Percentiles rank a stretch among this genome's conserved stretches.
Evolutionary conservation across 1,284 basidiomycete species (phyloP).

Genomic region (Gastroboletus turbinatus): DNA sequence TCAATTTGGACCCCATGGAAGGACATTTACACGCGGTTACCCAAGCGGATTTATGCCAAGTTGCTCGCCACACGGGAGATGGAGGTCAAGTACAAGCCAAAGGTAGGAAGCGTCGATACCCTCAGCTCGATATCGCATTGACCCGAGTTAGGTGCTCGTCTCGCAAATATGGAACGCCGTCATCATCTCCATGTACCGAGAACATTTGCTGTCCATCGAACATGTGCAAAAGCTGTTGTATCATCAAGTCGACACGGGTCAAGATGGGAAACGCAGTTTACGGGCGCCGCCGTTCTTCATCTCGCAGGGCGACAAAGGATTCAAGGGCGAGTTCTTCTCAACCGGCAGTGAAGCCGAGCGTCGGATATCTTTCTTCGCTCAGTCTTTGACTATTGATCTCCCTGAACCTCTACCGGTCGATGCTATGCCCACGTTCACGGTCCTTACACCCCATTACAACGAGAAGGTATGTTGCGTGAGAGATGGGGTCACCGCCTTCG

Average conservation of each 20-base stretch:
- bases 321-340: slow-evolving; percentile 93
- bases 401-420: slow-evolving; percentile 91
- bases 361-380: slow-evolving; percentile 95
- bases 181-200: slow-evolving; percentile 99
- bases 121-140: background rate
- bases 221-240: slow-evolving; percentile 94
- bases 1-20: slow-evolving; percentile 98
- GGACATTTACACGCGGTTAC: slow-evolving; percentile 89
- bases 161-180: slow-evolving; percentile 98
- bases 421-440: slow-evolving; percentile 97
- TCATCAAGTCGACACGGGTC: slow-evolving; percentile 86
- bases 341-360: slow-evolving; percentile 89
- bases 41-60: slow-evolving; percentile 95
- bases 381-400: slow-evolving; percentile 87
- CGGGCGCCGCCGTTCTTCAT: slow-evolving; percentile 95
- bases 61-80: slow-evolving; percentile 88
- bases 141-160: slow-evolving; percentile 76
- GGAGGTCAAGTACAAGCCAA: slow-evolving; percentile 97
- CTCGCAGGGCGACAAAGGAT: slow-evolving; percentile 80
- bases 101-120: slow-evolving; percentile 49
- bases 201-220: slow-evolving; percentile 93
- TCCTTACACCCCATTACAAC: slow-evolving; percentile 93
- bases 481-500: background rate
- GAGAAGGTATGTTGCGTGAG: slow-evolving; percentile 65
- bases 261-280: slow-evolving; percentile 83